phyloP scores from a whole-genome alignment of 768 basidiomycete genomes.

The Lactifluus subvellereus region DNA sequence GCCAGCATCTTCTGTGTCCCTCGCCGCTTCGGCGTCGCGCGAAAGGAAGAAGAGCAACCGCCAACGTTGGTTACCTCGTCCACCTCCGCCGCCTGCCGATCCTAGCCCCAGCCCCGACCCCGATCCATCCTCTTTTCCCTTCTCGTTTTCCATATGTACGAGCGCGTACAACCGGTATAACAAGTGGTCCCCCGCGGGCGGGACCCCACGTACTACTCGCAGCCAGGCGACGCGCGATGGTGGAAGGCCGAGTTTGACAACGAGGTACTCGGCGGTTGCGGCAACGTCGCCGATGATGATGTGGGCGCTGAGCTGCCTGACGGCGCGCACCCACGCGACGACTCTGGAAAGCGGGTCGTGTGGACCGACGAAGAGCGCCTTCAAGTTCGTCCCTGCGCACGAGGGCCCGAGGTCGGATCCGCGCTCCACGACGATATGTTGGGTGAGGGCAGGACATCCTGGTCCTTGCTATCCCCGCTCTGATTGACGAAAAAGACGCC shows the following conservation, averaged over 20 bases:
- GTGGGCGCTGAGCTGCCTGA: slow-evolving; percentile 1
- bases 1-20: background rate
- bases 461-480: background rate
- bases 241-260: slow-evolving; percentile 6
- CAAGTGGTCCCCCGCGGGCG: slow-evolving; percentile 4
- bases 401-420: background rate
- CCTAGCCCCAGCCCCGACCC: background rate
- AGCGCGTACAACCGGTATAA: slow-evolving; percentile 4
- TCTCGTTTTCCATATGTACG: background rate
- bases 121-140: background rate
- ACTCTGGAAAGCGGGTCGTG: slow-evolving; percentile 16
- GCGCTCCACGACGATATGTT: slow-evolving; percentile 5
- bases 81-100: background rate
- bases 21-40: slow-evolving; percentile 12
- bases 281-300: slow-evolving; percentile 10
- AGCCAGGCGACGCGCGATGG: slow-evolving; percentile 12
- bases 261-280: slow-evolving; percentile 12
- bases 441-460: background rate
- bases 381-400: slow-evolving; percentile 6
- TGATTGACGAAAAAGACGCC: slow-evolving; percentile 11
- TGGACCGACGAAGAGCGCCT: slow-evolving; percentile 10
- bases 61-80: slow-evolving; percentile 13
- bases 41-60: slow-evolving; percentile 21
- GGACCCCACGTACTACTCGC: slow-evolving; percentile 8
- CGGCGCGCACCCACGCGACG: slow-evolving; percentile 19